Evolutionary conservation across 768 basidiomycete species (phyloP), one percentile per base, ranked within the genome.

Genomic region (Lactifluus subvellereus): DNA sequence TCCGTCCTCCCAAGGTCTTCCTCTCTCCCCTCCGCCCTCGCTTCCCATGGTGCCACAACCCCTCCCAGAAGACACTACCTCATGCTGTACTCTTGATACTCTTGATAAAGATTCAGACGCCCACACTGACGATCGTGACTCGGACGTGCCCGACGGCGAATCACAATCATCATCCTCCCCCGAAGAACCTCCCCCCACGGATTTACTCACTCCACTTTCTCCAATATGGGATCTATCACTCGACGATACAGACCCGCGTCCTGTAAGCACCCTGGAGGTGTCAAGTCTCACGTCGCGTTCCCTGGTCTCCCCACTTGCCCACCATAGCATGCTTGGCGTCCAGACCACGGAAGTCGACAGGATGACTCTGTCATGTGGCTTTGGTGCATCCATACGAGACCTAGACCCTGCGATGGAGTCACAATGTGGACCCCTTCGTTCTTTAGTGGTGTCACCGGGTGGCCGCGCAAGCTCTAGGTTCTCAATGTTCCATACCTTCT

Each of bases 11-110:
- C 56, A 61, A 59, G 38, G 58, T 50, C 51, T 66, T 37, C 66
- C 57, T 45, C 66, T 50, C 13, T 66, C 66, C 57, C 66, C 66
- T 54, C 65, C 65, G 57, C 54, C 64, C 65, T 62, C 66, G 33
- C 47, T 66, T 60, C 59, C 64, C 40, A 59, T 67, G 56, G 55
- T 57, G 47, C 60, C 56, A 57, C 65, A 66, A n/a, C 49, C 55
- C 22, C 65, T 66, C 51, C 64, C 65, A 9, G 64, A 54, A 54
- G 51, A 61, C 47, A 8, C 38, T 10, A 33, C 51, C 35, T 33
- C 47, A 55, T 37, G 35, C 47, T 60, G 30, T 38, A 50, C 40
- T n/a, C 63, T 35, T 35, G 30, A 35, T 38, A 50, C 40, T n/a
- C 63, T 35, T 35, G 30, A 35, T 54, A 45, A n/a, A 37, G 43